These are phyloP conservation scores for Silene noctiflora DNA, from an alignment of 179 eudicot species.

Conservation along the genomic window DNA sequence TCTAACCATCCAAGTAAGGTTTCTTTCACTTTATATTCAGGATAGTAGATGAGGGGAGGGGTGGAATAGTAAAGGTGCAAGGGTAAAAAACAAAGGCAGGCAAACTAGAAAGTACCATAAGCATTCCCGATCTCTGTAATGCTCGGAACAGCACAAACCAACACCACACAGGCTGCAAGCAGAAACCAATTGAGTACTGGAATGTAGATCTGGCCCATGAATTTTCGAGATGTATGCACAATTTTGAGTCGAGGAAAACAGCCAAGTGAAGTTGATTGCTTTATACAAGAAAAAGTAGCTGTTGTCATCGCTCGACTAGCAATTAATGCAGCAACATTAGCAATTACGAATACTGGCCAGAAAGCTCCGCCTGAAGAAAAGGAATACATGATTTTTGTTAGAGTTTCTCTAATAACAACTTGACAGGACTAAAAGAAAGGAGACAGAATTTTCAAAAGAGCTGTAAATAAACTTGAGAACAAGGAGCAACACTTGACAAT, in stretches of 20 bases:
- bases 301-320: constrained; percentile 98
- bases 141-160: constrained; percentile 78
- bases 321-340: constrained; percentile 89
- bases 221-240: constrained; percentile 91
- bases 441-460: neutral
- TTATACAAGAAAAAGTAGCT: constrained; percentile 95
- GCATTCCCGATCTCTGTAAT: constrained; percentile 92
- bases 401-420: neutral
- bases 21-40: neutral
- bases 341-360: constrained; percentile 91
- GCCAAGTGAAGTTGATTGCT: constrained; percentile 93
- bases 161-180: constrained; percentile 61
- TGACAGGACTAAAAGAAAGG: neutral
- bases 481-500: neutral
- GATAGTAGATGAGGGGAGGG: neutral
- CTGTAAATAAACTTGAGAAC: neutral
- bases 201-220: constrained; percentile 97
- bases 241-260: constrained; percentile 98
- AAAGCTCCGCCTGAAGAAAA: constrained; percentile 66
- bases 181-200: constrained; percentile 98
- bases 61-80: constrained; percentile 6
- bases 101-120: constrained; percentile 57
- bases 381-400: constrained; percentile 17
- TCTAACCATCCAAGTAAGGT: neutral
- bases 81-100: constrained; percentile 3